These are phyloP conservation scores for Komagataella phaffii DNA, from an alignment of 805 yeast species.

Conservation along the genomic window DNA sequence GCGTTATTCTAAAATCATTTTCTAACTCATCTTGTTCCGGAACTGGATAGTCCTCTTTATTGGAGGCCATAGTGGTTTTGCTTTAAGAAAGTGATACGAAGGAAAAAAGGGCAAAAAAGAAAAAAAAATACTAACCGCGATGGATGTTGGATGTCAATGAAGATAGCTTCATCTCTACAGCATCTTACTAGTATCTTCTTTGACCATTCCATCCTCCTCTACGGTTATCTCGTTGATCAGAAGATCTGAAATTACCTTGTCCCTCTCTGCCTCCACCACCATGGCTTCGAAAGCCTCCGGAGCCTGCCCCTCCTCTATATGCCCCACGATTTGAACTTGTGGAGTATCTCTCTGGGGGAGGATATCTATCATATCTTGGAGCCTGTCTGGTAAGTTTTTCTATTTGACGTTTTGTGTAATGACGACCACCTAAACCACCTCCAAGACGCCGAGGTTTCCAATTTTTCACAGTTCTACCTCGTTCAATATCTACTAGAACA, in stretches of 20 bases:
- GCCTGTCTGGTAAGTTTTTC: background rate
- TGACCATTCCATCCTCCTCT: background rate
- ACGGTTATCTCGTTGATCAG: background rate
- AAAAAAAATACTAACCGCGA: background rate
- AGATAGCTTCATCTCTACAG: background rate
- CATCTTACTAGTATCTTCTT: background rate
- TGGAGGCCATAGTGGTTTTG: background rate
- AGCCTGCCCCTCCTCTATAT: background rate
- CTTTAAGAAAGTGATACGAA: background rate
- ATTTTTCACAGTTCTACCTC: slow-evolving; percentile 50
- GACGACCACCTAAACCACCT: slow-evolving; percentile 86
- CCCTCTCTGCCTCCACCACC: background rate
- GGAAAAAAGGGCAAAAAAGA: background rate
- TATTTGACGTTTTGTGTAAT: slow-evolving; percentile 22
- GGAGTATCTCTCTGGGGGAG: background rate
- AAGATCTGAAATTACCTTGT: background rate
- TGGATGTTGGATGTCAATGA: background rate
- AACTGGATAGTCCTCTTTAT: slow-evolving; percentile 4
- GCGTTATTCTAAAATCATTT: slow-evolving; percentile 29
- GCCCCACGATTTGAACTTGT: background rate
- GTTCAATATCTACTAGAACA: slow-evolving; percentile 57
- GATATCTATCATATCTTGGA: background rate
- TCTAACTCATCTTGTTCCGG: slow-evolving; percentile 24
- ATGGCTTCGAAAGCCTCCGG: background rate
- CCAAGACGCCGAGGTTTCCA: slow-evolving; percentile 74